A percentile compares a stretch with the other conserved stretches of the same genome.
Conservation (phyloP, 768 basidiomycete genomes). For the Tricholoma sp. region DNA sequence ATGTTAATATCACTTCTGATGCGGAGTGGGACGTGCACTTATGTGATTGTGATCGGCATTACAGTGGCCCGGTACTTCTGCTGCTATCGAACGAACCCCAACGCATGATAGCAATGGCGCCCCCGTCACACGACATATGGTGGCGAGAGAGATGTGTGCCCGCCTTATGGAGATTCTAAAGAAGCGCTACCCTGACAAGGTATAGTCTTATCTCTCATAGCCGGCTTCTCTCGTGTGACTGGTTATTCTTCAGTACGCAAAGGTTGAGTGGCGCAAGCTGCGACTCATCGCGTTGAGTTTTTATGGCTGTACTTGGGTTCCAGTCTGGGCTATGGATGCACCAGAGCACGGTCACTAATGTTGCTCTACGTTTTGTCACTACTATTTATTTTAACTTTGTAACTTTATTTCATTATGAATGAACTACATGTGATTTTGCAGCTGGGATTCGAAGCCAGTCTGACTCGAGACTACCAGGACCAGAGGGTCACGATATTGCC, state of each 20-base stretch:
- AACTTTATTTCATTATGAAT: too few species aligned
- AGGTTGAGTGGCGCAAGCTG: not conserved
- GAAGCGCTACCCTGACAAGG: not conserved
- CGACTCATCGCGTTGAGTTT: not conserved
- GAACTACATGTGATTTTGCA: too few species aligned
- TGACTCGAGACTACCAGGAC: too few species aligned
- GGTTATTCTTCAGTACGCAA: not conserved
- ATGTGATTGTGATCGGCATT: not conserved
- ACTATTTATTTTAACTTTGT: too few species aligned
- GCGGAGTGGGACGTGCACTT: too few species aligned
- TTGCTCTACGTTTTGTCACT: too few species aligned
- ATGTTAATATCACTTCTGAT: not conserved
- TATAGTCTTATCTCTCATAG: not conserved
- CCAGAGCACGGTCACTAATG: too few species aligned
- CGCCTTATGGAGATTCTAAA: not conserved
- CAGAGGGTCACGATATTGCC: too few species aligned
- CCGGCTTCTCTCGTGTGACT: not conserved
- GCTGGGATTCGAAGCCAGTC: too few species aligned
- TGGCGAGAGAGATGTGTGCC: not conserved
- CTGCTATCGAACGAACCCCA: not conserved
- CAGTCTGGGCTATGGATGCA: not conserved
- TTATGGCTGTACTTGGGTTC: not conserved
- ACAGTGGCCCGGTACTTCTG: not conserved
- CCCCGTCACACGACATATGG: not conserved
- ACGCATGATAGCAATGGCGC: not conserved